phyloP scores from a whole-genome alignment of 495 filamentous ascomycete genomes.

The Polyplosphaeria fusca region DNA sequence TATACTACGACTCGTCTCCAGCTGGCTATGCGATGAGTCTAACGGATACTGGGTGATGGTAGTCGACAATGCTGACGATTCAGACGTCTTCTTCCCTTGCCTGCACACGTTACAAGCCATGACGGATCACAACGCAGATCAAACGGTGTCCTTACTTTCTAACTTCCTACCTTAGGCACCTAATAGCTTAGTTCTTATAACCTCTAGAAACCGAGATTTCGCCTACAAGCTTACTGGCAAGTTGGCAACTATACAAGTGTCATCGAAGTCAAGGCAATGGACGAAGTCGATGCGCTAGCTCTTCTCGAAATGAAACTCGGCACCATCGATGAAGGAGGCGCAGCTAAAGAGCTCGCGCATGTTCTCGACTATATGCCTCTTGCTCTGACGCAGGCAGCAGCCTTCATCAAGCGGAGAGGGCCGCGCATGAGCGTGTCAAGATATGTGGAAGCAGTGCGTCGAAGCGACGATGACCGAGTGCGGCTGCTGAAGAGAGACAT shows the following conservation, averaged over 20 bases:
- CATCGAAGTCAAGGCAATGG: constrained; percentile 44
- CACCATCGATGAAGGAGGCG: constrained; percentile 12
- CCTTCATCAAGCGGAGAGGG: constrained; percentile 22
- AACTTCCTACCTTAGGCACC: constrained; percentile 12
- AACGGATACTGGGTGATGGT: not conserved
- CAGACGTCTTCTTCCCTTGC: not conserved
- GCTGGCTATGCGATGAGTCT: not conserved
- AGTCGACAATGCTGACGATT: not conserved
- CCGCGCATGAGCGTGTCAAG: constrained; percentile 36
- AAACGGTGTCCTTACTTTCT: no score
- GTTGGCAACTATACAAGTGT: constrained; percentile 40
- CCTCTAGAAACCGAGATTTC: constrained; percentile 19
- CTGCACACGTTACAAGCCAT: no score
- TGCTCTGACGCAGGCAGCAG: constrained; percentile 26
- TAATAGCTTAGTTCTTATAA: constrained; percentile 25
- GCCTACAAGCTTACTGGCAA: constrained; percentile 36
- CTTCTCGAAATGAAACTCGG: constrained; percentile 46
- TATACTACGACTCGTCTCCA: not conserved
- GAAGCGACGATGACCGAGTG: constrained; percentile 41
- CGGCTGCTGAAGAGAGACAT: constrained; percentile 43
- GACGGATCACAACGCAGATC: no score
- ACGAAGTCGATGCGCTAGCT: constrained; percentile 34
- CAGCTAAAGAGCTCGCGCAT: constrained; percentile 7
- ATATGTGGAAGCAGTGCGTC: constrained; percentile 42
- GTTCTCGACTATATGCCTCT: constrained; percentile 30